Evolutionary conservation across 352 stramenopile genomes (phyloP).

Genomic region (Globisporangium cystogenes): DNA sequence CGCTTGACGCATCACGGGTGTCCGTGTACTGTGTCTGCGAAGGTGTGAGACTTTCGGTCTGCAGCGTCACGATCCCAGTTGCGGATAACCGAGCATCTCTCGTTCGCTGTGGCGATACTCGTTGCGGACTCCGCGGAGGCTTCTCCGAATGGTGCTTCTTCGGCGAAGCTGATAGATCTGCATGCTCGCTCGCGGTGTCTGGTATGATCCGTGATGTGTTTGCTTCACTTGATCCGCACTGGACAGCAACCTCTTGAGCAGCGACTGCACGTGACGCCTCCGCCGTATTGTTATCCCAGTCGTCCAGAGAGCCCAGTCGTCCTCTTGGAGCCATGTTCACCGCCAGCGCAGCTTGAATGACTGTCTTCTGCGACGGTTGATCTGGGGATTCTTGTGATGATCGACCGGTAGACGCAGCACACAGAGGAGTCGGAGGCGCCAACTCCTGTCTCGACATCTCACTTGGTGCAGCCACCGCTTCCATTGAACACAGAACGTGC

Average conservation of each 20-base stretch:
- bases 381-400: neutral
- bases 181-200: neutral
- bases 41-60: neutral
- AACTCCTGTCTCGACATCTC: neutral
- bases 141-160: neutral
- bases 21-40: neutral
- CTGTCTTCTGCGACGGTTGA: neutral
- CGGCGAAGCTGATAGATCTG: neutral
- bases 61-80: neutral
- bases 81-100: neutral
- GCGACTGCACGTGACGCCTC: neutral
- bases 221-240: neutral
- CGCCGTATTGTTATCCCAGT: neutral
- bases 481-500: neutral
- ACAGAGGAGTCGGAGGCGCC: neutral
- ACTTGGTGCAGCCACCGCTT: neutral
- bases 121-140: neutral
- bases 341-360: neutral
- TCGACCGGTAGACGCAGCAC: neutral
- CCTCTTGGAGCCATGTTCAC: neutral
- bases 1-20: neutral
- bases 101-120: constrained; percentile 5
- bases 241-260: neutral
- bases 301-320: neutral
- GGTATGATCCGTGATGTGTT: no score